A percentile compares a stretch with the other conserved stretches of the same genome.
phyloP scores from a whole-genome alignment of 1,284 basidiomycete genomes.

The Erythrobasidium hasegawianum region DNA sequence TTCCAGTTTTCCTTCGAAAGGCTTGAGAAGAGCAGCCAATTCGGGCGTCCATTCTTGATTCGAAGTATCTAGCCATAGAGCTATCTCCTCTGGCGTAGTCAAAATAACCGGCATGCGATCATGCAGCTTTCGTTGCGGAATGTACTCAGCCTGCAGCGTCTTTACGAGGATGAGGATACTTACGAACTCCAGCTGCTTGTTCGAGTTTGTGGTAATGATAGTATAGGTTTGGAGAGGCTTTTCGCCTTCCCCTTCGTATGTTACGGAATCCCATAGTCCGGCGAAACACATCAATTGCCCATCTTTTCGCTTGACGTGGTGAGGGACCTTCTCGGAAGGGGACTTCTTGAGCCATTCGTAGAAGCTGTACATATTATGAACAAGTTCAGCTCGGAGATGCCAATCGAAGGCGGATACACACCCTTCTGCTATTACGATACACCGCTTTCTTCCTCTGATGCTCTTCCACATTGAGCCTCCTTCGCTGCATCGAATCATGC shows the following conservation, averaged over 20 bases:
- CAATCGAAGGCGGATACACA: constrained; percentile 17
- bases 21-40: constrained; percentile 63
- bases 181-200: constrained; percentile 50
- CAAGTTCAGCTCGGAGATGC: constrained; percentile 37
- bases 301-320: constrained; percentile 70
- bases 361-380: constrained; percentile 62
- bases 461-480: constrained; percentile 70
- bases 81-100: constrained; percentile 59
- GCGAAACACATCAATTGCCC: constrained; percentile 73
- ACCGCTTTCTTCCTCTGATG: constrained; percentile 66
- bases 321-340: constrained; percentile 64
- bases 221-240: constrained; percentile 75
- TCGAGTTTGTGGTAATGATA: constrained; percentile 70
- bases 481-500: constrained; percentile 26
- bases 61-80: constrained; percentile 73
- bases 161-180: constrained; percentile 8
- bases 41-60: constrained; percentile 59
- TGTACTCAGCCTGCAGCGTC: not conserved
- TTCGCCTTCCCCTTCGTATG: constrained; percentile 54
- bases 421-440: constrained; percentile 58
- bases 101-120: constrained; percentile 90
- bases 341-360: constrained; percentile 87
- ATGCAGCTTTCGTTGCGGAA: constrained; percentile 56
- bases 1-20: constrained; percentile 64
- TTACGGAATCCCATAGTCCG: constrained; percentile 74